These are phyloP conservation scores for Pythium chondricola DNA, from an alignment of 352 stramenopile species.

Conservation along the genomic window DNA sequence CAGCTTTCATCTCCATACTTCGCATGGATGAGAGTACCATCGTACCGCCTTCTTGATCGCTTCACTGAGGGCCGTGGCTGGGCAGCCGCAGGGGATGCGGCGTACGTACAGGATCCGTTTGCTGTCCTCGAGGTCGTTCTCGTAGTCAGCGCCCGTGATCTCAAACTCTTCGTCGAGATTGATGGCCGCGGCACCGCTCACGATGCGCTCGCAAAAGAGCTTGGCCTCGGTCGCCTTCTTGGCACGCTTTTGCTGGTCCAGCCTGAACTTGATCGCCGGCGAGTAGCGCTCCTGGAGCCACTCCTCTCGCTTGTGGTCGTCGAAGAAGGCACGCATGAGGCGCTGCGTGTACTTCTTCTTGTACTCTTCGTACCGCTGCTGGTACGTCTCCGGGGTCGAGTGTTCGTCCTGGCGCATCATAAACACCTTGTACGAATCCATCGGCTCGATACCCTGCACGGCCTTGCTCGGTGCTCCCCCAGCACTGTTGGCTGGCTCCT, in stretches of 20 bases:
- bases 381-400: conserved; percentile 69
- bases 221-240: conserved; percentile 73
- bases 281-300: conserved; percentile 86
- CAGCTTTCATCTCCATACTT: neutral
- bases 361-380: conserved; percentile 85
- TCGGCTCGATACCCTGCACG: conserved; percentile 47
- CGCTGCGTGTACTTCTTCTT: conserved; percentile 84
- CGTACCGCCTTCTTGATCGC: conserved; percentile 78
- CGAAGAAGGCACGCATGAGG: conserved; percentile 77
- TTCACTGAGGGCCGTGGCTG: conserved; percentile 58
- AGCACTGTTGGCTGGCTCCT: conserved; percentile 5
- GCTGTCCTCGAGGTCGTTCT: conserved; percentile 76
- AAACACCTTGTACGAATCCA: conserved; percentile 84
- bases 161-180: conserved; percentile 58
- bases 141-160: conserved; percentile 41
- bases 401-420: conserved; percentile 87
- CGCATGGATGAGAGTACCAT: conserved; percentile 1
- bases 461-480: conserved; percentile 25
- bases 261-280: conserved; percentile 57
- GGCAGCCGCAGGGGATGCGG: conserved; percentile 74
- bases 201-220: conserved; percentile 61
- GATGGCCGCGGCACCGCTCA: conserved; percentile 41
- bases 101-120: conserved; percentile 73
- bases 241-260: conserved; percentile 57
- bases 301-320: conserved; percentile 77